A percentile compares a stretch with the other conserved stretches of the same genome.
These are phyloP conservation scores for Miamiensis avidus DNA, from an alignment of 169 alveolate genomes.

Conservation along the genomic window DNA sequence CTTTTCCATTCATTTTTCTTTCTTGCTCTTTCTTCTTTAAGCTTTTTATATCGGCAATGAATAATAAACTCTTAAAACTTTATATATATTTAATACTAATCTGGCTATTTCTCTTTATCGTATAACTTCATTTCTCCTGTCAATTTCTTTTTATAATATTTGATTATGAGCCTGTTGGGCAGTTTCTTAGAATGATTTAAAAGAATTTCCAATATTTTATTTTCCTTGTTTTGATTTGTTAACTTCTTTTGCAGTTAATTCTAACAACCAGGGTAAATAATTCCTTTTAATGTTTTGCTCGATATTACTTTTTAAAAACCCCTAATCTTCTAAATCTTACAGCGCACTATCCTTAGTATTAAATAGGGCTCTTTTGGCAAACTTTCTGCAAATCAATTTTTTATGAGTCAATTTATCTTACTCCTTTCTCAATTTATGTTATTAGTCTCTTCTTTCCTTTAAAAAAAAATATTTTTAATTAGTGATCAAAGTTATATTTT, in stretches of 20 bases:
- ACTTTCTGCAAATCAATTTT: conserved; percentile 27
- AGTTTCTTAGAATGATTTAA: conserved; percentile 19
- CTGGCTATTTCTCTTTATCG: not conserved
- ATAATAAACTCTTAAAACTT: too few relatives aligned
- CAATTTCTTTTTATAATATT: conserved; percentile 20
- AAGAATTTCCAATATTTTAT: conserved; percentile 9
- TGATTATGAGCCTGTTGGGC: conserved; percentile 11
- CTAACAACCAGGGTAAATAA: conserved; percentile 34
- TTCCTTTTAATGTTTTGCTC: conserved; percentile 20
- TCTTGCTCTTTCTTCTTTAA: conserved; percentile 35
- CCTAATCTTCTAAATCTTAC: conserved; percentile 33
- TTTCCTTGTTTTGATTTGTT: not conserved
- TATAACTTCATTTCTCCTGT: conserved; percentile 29
- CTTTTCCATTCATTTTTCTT: conserved; percentile 48
- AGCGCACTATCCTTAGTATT: conserved; percentile 26
- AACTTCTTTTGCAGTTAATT: conserved; percentile 4
- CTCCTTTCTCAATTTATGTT: conserved; percentile 36
- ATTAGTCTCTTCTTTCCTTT: conserved; percentile 44
- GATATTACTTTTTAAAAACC: conserved; percentile 31
- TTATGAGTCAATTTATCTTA: conserved; percentile 33
- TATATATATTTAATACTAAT: conserved; percentile 14
- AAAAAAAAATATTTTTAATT: not conserved
- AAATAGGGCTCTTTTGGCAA: conserved; percentile 21
- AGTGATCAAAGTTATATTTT: not conserved
- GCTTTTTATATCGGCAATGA: too few relatives aligned